Conservation (phyloP, 345 rosid genomes). For the Theobroma cacao region DNA sequence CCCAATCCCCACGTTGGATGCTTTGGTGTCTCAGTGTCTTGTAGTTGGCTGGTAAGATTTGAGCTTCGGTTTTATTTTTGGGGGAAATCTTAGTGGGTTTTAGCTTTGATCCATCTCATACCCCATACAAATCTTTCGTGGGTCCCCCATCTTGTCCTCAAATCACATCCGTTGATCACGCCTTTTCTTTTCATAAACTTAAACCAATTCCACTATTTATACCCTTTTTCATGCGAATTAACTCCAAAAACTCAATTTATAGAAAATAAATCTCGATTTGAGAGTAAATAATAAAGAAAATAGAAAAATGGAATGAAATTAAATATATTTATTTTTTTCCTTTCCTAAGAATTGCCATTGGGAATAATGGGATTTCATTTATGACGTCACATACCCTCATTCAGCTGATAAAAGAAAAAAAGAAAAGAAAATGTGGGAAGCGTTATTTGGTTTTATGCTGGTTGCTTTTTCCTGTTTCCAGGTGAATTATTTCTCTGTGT, state of each 20-base stretch:
- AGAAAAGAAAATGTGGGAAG: too few species aligned
- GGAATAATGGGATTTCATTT: not conserved
- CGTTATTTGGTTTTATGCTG: too few species aligned
- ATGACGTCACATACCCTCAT: not conserved
- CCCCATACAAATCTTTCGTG: slow-evolving; percentile 20
- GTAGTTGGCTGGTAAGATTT: not conserved
- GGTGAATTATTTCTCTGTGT: not conserved
- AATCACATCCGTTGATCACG: slow-evolving; percentile 39
- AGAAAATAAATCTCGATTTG: too few species aligned
- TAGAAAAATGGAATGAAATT: too few species aligned
- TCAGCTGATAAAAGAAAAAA: not conserved
- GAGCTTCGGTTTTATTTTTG: not conserved
- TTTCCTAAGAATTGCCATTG: not conserved
- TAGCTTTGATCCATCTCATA: slow-evolving; percentile 10
- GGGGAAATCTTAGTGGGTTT: not conserved
- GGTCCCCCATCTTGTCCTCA: slow-evolving; percentile 19
- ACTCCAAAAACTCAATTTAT: too few species aligned
- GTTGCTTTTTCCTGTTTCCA: too few species aligned
- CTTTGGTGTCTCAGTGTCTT: not conserved
- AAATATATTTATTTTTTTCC: too few species aligned
- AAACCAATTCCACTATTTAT: too few species aligned
- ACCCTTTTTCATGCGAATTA: not conserved
- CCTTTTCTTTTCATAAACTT: slow-evolving; percentile 19
- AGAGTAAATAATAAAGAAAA: too few species aligned
- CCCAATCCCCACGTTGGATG: slow-evolving; percentile 32